Evolutionary conservation across 2,329 filamentous ascomycete species (phyloP).

Genomic region (Fusarium euwallaceae): DNA sequence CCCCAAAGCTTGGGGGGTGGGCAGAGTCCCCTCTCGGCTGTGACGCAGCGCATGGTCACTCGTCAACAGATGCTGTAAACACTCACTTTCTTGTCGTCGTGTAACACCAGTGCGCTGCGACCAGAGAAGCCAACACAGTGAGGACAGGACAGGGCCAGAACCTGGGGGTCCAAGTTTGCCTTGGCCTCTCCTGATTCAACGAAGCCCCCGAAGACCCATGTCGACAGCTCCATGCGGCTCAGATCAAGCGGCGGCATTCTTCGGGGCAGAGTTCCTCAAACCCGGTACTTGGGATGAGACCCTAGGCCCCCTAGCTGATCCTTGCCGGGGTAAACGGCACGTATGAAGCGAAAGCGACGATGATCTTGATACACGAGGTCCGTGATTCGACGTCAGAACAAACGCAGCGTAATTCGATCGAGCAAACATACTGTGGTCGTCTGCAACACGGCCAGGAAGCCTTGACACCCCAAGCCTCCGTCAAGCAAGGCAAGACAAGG

Average conservation of each 20-base stretch:
- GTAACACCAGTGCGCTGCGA: conserved; percentile 28
- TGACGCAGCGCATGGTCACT: conserved; percentile 38
- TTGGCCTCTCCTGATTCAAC: conserved; percentile 11
- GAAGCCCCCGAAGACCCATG: conserved; percentile 18
- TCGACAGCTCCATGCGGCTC: conserved; percentile 2
- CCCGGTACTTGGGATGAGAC: conserved; percentile 27
- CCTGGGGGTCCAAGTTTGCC: conserved; percentile 14
- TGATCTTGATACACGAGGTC: conserved; percentile 11
- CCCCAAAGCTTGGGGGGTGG: conserved; percentile 11
- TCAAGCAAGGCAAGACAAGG: not conserved
- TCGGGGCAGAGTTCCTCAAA: not conserved
- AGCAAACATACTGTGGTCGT: conserved; percentile 20
- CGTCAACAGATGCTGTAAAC: conserved; percentile 32
- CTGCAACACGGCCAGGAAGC: not conserved
- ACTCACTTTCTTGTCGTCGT: conserved; percentile 22
- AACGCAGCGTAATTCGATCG: conserved; percentile 25
- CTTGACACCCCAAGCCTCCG: not conserved
- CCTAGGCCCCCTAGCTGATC: conserved; percentile 2
- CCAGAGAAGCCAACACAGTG: conserved; percentile 9
- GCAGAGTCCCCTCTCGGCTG: conserved; percentile 24
- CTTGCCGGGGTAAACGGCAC: conserved; percentile 11
- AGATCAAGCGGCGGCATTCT: conserved; percentile 7
- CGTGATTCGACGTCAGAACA: conserved; percentile 34
- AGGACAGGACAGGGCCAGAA: not conserved
- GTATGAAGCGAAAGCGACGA: conserved; percentile 10